Base-by-base conservation (phyloP, 441 rosid genomes). In the Bruguiera hainesii region DNA sequence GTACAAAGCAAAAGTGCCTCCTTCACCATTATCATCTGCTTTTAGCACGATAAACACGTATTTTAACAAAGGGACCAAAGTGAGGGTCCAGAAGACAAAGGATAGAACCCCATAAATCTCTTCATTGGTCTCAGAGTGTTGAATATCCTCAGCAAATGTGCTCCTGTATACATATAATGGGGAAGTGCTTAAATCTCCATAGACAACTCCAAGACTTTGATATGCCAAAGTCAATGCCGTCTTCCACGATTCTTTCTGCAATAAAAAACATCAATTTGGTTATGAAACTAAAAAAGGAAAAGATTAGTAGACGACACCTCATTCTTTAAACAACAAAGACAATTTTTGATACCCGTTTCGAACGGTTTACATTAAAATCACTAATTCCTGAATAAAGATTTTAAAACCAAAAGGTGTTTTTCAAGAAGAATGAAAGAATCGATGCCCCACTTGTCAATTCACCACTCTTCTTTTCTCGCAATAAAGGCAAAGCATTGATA, bases 11-110 rank as follows among this genome's bases (percentile, higher is more conserved):
- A 95, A 91, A 66, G 99, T 91, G 20, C 99, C 99, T 3, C 99
- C 99, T 81, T 95, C 97, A 6, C 98, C 99, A 67, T 91, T 95
- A 68, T 95, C 99, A 68, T 93, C 97, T 23, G 99, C 99, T 80
- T 83, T 83, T 30, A 95, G 89, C 71, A 95, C 97, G 25, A 95
- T 84, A 64, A 90, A 87, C 63, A 91, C 98, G 58, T 91, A 95
- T 68, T 95, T 95, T 26, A 95, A 58, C 70, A 95, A 72, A 71
- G 99, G 99, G n/a, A 95, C 79, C 71, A 95, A 75, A 49, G 99
- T 95, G 29, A 95, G 79, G 7, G 99, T 95, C 99, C 99, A 95
- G 70, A 95, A 90, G 33, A 95, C 80, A 80, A 91, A 95, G 42
- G 96, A 95, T 67, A 95, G 78, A 62, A 88, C 98, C 20, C 99